Conservation (phyloP, 225 moss, liverwort and hornwort species). For the Ulota crispa region DNA sequence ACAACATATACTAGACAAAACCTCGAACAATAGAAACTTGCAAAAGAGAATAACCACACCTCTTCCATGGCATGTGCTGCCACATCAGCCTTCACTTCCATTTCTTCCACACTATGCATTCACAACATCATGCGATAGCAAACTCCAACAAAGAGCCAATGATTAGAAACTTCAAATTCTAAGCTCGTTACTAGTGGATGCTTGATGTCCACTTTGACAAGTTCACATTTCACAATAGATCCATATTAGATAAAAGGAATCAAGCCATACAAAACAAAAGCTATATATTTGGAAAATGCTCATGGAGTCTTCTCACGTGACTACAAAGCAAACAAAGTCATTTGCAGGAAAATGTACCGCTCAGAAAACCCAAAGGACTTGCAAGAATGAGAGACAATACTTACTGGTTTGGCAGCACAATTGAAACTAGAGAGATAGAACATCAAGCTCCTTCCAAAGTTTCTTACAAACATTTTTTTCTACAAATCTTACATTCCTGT, state of each 20-base stretch:
- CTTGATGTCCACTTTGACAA: neutral
- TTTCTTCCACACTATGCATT: conserved; percentile 67
- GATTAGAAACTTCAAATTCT: neutral
- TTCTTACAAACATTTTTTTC: conserved; percentile 68
- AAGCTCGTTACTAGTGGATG: neutral
- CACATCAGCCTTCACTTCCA: conserved; percentile 77
- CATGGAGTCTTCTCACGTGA: neutral
- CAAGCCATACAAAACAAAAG: neutral
- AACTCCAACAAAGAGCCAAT: neutral
- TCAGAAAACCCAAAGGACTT: neutral
- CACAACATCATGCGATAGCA: neutral
- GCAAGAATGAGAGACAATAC: conserved; percentile 12
- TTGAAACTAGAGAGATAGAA: conserved; percentile 72
- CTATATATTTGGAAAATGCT: neutral
- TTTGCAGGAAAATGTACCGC: neutral
- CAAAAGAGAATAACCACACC: conserved; percentile 36
- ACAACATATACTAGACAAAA: neutral
- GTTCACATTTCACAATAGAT: neutral
- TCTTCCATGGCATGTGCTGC: conserved; percentile 96
- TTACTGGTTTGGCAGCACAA: conserved; percentile 87
- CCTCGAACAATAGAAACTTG: neutral
- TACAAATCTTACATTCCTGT: conserved; percentile 29
- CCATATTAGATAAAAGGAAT: neutral
- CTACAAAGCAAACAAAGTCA: neutral
- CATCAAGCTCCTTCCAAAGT: conserved; percentile 74